Base-by-base conservation (phyloP, 192 early-diverging fungal genomes). In the Backusella sp. region DNA sequence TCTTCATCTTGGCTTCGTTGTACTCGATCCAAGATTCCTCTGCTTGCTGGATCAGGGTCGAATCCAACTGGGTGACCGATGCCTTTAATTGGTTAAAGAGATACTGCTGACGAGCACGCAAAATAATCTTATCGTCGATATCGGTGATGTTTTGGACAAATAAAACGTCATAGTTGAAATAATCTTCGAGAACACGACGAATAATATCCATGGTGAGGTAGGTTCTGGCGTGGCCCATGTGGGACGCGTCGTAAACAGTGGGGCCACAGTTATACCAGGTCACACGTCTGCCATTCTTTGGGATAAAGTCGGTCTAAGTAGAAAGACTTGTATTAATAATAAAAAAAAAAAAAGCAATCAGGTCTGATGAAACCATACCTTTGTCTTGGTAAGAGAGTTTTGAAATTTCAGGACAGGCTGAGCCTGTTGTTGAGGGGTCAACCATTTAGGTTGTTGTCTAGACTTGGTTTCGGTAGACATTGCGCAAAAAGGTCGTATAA, bases 81-180 rank as follows among this genome's bases (percentile, higher is more conserved):
- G 71, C 66, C 76, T 89, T 85, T 42, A 87, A 90, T 78, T 90
- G 78, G 73, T 83, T 76, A 84, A 91, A 90, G 41, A 99, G 84
- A 77, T 94, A 86, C 72, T 92, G 90, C 52, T 96, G 93, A n/a
- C 97, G 91, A 53, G 96, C 94, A 23, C 90, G 90, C 59, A 93
- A 74, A 76, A 99, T 99, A 76, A 99, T 96, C 92, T 99, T 99
- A 80, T 99, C 98, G 80, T 99, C 98, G 79, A 99, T 95, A 78
- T 99, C 98, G 35, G 98, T 99, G 62, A 99, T 92, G 81, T 99
- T 99, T 89, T 98, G 96, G 28, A 99, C 96, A 83, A 94, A 92
- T 49, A 90, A 84, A 53, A 99, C 92, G 70, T 99, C 92, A 83
- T 97, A 99, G 69, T 89, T 89, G 79, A 99, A 95, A 83, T 97